Percentiles rank a stretch among this genome's conserved stretches.
These are phyloP conservation scores for Lentithecium fluviatile DNA, from an alignment of 495 filamentous ascomycete genomes.

Conservation along the genomic window DNA sequence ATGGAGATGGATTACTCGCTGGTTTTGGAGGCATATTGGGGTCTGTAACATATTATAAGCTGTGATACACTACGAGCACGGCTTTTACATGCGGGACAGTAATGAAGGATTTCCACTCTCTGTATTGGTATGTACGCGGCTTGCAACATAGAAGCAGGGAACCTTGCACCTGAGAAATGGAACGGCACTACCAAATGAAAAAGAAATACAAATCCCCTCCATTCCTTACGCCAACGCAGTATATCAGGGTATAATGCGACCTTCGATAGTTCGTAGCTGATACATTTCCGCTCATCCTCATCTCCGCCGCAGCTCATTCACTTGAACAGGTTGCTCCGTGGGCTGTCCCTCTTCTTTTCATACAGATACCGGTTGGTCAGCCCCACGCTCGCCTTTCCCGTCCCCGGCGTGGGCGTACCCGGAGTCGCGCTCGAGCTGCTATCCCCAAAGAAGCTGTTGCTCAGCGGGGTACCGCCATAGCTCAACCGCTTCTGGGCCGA, in stretches of 20 bases:
- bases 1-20: background rate
- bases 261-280: background rate
- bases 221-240: background rate
- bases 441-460: constrained; percentile 53
- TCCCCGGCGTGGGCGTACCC: constrained; percentile 62
- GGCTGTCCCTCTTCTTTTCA: constrained; percentile 63
- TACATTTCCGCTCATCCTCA: background rate
- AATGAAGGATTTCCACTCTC: background rate
- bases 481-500: constrained; percentile 58
- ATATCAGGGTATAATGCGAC: constrained; percentile 24
- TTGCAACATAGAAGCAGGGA: background rate
- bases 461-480: constrained; percentile 56
- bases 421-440: constrained; percentile 46
- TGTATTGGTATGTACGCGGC: background rate
- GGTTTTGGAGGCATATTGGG: background rate
- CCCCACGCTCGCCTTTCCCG: constrained; percentile 67
- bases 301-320: background rate
- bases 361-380: constrained; percentile 93
- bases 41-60: background rate
- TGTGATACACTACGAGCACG: background rate
- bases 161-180: background rate
- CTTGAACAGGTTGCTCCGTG: constrained; percentile 42
- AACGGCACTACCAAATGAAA: background rate
- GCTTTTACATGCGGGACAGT: background rate
- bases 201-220: background rate